Evolutionary conservation across 1,284 basidiomycete genomes (phyloP).

Genomic region (Boletus smithii): DNA sequence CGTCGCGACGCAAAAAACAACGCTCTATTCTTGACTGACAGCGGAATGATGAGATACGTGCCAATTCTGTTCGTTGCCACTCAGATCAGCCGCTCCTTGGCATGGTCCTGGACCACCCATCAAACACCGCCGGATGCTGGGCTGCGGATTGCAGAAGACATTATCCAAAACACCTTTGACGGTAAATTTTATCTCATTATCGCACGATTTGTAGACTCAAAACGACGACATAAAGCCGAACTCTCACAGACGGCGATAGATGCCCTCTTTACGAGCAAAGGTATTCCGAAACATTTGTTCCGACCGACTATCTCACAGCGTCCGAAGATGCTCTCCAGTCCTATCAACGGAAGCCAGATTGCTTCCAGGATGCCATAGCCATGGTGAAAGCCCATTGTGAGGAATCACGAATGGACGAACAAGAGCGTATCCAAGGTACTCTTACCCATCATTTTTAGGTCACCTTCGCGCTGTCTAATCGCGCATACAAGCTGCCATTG

Average conservation of each 20-base stretch:
- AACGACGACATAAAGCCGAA: constrained; percentile 17
- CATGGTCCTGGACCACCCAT: constrained; percentile 30
- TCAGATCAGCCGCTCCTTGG: constrained; percentile 14
- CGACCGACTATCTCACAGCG: constrained; percentile 13
- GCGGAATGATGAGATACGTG: constrained; percentile 8
- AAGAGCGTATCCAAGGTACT: constrained; percentile 52
- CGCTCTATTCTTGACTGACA: constrained; percentile 2
- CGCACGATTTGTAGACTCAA: constrained; percentile 10
- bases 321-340: constrained; percentile 22
- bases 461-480: constrained; percentile 10
- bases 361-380: constrained; percentile 54
- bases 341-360: constrained; percentile 50
- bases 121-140: constrained; percentile 22
- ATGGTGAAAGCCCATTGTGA: constrained; percentile 49
- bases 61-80: constrained; percentile 15
- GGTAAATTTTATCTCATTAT: constrained; percentile 20
- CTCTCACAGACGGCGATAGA: constrained; percentile 15
- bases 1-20: no score
- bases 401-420: constrained; percentile 57
- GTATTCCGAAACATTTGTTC: constrained; percentile 18
- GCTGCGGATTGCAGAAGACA: constrained; percentile 3
- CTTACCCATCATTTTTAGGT: constrained; percentile 1
- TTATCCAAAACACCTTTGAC: constrained; percentile 21
- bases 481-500: constrained; percentile 56
- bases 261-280: constrained; percentile 18